Evolutionary conservation across 768 basidiomycete species (phyloP).

Genomic region (Podaxis pistillaris): DNA sequence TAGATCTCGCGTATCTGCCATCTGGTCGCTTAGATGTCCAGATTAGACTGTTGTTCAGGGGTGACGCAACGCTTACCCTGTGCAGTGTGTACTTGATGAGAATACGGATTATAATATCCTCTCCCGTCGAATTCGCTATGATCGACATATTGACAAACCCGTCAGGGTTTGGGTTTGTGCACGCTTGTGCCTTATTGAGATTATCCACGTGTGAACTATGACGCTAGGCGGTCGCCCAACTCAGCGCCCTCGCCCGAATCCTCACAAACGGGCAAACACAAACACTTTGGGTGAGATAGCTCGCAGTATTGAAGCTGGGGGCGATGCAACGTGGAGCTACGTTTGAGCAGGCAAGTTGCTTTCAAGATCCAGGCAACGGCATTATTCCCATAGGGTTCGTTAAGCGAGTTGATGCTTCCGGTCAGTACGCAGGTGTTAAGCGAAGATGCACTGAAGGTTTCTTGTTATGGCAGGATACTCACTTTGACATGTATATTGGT

Average conservation of each 20-base stretch:
- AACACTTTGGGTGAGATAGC: background rate
- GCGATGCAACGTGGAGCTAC: background rate
- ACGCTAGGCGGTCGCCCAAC: background rate
- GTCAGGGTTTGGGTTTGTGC: background rate
- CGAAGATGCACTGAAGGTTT: constrained; percentile 2
- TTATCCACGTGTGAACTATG: background rate
- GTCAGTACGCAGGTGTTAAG: constrained; percentile 12
- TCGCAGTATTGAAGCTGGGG: background rate
- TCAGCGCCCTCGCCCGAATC: background rate
- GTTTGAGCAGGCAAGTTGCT: background rate
- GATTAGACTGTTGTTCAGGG: constrained; percentile 11
- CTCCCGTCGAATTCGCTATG: constrained; percentile 10
- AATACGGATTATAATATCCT: constrained; percentile 3
- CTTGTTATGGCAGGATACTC: constrained; percentile 1
- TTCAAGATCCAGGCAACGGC: background rate
- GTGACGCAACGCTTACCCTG: constrained; percentile 16
- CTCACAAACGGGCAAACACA: background rate
- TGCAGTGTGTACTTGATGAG: constrained; percentile 11
- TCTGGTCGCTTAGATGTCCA: constrained; percentile 12
- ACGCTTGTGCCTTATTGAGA: background rate
- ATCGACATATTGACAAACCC: background rate
- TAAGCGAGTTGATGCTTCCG: constrained; percentile 11
- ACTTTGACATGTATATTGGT: background rate
- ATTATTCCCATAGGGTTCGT: constrained; percentile 8
- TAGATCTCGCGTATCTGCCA: constrained; percentile 14